These are phyloP conservation scores for Pleurostoma richardsiae DNA, from an alignment of 2,329 filamentous ascomycete species.

Conservation along the genomic window DNA sequence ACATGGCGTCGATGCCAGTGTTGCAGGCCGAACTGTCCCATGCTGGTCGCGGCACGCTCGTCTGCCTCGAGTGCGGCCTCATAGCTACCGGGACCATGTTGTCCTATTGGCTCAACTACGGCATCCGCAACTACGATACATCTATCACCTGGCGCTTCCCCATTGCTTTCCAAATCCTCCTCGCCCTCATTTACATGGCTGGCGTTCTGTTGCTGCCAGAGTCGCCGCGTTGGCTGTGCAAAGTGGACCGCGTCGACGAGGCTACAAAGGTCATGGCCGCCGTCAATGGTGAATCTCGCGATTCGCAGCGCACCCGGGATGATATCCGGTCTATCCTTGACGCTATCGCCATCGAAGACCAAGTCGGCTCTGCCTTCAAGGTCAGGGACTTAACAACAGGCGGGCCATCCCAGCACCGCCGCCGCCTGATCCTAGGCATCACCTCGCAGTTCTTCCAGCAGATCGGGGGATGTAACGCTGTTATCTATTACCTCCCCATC, in stretches of 20 bases:
- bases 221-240: slow-evolving; percentile 44
- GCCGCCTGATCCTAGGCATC: slow-evolving; percentile 14
- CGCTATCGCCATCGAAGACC: slow-evolving; percentile 22
- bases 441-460: slow-evolving; percentile 19
- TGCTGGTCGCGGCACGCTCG: slow-evolving; percentile 54
- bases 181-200: slow-evolving; percentile 35
- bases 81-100: slow-evolving; percentile 36
- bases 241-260: slow-evolving; percentile 41
- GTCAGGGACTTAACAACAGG: slow-evolving; percentile 17
- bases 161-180: slow-evolving; percentile 33
- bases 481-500: slow-evolving; percentile 41
- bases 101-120: slow-evolving; percentile 37
- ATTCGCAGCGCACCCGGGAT: slow-evolving; percentile 33
- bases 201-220: slow-evolving; percentile 43
- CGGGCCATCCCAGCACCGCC: slow-evolving; percentile 15
- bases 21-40: slow-evolving; percentile 33
- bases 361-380: slow-evolving; percentile 19
- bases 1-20: slow-evolving; percentile 38
- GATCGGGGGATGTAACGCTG: slow-evolving; percentile 35
- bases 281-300: slow-evolving; percentile 46
- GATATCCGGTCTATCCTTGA: slow-evolving; percentile 37
- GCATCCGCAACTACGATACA: slow-evolving; percentile 7
- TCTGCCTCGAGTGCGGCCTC: slow-evolving; percentile 48
- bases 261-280: slow-evolving; percentile 46
- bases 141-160: slow-evolving; percentile 30